A percentile compares a stretch with the other conserved stretches of the same genome.
Evolutionary conservation across 495 filamentous ascomycete species (phyloP).

Genomic region (Neurospora sp.): DNA sequence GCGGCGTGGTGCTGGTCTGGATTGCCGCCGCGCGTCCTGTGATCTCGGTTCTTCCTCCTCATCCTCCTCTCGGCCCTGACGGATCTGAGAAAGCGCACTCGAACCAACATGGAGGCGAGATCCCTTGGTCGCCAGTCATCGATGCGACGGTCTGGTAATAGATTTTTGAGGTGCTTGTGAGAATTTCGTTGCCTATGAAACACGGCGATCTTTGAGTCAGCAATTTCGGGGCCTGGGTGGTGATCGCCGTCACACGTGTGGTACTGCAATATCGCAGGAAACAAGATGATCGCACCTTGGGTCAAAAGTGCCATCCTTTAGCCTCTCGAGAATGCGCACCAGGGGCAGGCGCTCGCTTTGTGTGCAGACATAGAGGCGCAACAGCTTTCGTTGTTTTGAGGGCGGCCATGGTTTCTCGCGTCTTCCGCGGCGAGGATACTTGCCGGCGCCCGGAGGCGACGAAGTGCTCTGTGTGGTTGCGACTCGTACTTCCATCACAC

Average conservation of each 20-base stretch:
- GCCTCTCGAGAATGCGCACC: constrained; percentile 22
- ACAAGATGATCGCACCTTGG: constrained; percentile 16
- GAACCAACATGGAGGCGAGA: constrained; percentile 19
- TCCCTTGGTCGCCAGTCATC: constrained; percentile 27
- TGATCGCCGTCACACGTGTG: background rate
- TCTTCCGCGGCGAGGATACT: constrained; percentile 18
- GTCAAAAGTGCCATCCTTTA: constrained; percentile 24
- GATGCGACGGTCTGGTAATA: constrained; percentile 25
- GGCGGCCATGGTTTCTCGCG: constrained; percentile 27
- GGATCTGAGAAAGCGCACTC: constrained; percentile 23
- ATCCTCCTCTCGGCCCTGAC: constrained; percentile 17
- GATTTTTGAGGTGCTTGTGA: constrained; percentile 23
- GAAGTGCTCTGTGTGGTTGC: background rate
- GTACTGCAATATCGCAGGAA: background rate
- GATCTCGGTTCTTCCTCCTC: constrained; percentile 8
- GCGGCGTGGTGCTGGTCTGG: background rate
- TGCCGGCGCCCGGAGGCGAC: constrained; percentile 14
- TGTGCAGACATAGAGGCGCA: constrained; percentile 25
- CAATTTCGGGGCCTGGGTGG: background rate
- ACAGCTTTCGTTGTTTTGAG: constrained; percentile 22
- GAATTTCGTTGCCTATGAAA: constrained; percentile 23
- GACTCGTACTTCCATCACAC: background rate
- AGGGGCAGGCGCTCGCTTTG: constrained; percentile 26
- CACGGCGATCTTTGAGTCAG: background rate
- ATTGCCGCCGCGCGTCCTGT: constrained; percentile 4